phyloP scores from a whole-genome alignment of 441 rosid genomes.

The Gossypium davidsonii region DNA sequence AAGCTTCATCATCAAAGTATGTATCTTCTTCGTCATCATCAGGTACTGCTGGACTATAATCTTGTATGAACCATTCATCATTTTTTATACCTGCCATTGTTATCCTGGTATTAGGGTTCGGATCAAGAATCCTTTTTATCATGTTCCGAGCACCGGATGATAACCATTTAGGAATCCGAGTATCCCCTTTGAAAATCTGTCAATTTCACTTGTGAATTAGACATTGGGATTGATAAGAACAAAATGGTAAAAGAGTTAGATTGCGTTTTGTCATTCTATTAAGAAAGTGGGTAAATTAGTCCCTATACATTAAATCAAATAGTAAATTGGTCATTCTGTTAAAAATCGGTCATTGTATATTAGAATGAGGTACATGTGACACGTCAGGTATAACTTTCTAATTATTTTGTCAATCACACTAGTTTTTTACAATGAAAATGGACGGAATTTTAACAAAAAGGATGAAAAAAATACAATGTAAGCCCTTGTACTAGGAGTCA shows the following conservation, averaged over 20 bases:
- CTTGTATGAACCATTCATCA: conserved; percentile 75
- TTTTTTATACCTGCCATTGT: conserved; percentile 60
- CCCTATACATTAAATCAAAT: no score
- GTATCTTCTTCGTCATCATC: conserved; percentile 69
- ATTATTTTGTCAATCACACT: no score
- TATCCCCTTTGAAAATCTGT: conserved; percentile 87
- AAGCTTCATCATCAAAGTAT: conserved; percentile 39
- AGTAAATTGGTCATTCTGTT: no score
- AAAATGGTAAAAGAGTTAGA: not conserved
- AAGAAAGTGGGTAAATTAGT: no score
- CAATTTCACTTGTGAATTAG: conserved; percentile 11
- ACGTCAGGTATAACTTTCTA: no score
- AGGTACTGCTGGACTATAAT: conserved; percentile 50
- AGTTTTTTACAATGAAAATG: no score
- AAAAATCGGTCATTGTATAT: no score
- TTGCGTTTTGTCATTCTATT: no score
- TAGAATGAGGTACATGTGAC: no score
- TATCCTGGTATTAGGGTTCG: conserved; percentile 66
- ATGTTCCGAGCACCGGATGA: conserved; percentile 70
- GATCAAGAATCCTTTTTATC: conserved; percentile 78
- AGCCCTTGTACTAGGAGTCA: no score
- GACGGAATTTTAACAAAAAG: no score
- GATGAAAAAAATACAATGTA: no score
- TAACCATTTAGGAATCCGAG: conserved; percentile 77
- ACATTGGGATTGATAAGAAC: not conserved